Evolutionary conservation across 2,329 filamentous ascomycete species (phyloP).

Genomic region (Myriosclerotinia curreyana): DNA sequence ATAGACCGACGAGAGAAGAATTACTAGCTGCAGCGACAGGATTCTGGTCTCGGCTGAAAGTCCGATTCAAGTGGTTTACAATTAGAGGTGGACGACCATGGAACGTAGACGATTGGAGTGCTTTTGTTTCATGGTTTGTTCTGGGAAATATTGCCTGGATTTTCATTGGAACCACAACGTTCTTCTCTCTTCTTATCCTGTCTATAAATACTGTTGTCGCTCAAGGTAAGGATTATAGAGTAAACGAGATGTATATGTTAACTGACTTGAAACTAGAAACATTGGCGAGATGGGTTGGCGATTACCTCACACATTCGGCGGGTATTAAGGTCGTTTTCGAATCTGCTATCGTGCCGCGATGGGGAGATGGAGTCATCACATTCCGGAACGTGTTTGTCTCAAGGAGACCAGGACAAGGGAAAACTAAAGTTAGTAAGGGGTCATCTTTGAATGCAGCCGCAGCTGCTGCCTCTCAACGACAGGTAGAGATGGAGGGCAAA

Average conservation of each 20-base stretch:
- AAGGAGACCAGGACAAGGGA: slow-evolving; percentile 76
- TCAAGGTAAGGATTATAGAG: slow-evolving; percentile 60
- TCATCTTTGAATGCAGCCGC: slow-evolving; percentile 82
- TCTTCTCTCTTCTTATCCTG: slow-evolving; percentile 87
- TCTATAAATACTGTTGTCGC: slow-evolving; percentile 95
- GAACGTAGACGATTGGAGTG: slow-evolving; percentile 94
- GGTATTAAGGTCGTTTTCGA: slow-evolving; percentile 95
- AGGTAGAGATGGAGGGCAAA: slow-evolving; percentile 47
- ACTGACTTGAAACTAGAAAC: slow-evolving; percentile 60
- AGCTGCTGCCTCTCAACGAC: slow-evolving; percentile 71
- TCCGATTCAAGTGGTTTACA: slow-evolving; percentile 96
- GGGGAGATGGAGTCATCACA: slow-evolving; percentile 91
- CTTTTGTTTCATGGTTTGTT: slow-evolving; percentile 92
- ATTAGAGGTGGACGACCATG: slow-evolving; percentile 92
- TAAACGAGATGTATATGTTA: slow-evolving; percentile 24
- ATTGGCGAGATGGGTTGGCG: slow-evolving; percentile 86
- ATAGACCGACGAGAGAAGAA: slow-evolving; percentile 90
- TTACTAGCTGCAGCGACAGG: slow-evolving; percentile 86
- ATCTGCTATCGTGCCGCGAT: slow-evolving; percentile 94
- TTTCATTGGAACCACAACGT: slow-evolving; percentile 93
- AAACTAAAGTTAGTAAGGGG: slow-evolving; percentile 85
- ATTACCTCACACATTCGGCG: slow-evolving; percentile 91
- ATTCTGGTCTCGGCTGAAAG: slow-evolving; percentile 85
- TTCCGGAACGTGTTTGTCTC: slow-evolving; percentile 98
- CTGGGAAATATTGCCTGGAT: slow-evolving; percentile 94